Evolutionary conservation across 2,329 filamentous ascomycete species (phyloP).

Genomic region (Aureobasidium zeae): DNA sequence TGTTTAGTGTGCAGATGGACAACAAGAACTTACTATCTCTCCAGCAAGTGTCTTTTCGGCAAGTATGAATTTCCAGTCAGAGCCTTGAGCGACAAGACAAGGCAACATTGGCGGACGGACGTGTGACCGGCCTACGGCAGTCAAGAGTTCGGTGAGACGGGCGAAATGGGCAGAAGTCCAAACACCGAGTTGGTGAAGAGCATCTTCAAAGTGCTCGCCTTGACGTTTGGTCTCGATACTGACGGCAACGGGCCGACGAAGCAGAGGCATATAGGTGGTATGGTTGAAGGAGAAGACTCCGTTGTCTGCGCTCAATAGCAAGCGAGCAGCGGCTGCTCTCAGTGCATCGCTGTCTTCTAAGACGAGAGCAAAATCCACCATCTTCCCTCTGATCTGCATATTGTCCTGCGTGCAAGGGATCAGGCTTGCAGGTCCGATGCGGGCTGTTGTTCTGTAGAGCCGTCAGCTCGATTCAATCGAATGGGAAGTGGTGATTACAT

Average conservation of each 20-base stretch:
- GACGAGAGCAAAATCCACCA: conserved; percentile 13
- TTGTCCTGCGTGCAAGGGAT: conserved; percentile 12
- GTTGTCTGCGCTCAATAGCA: conserved; percentile 8
- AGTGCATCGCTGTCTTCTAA: conserved; percentile 3
- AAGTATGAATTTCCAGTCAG: conserved; percentile 10
- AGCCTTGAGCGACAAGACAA: conserved; percentile 13
- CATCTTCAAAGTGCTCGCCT: conserved; percentile 12
- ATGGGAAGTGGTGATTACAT: conserved; percentile 7
- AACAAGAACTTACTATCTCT: conserved; percentile 10
- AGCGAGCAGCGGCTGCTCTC: conserved; percentile 7
- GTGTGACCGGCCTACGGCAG: not conserved
- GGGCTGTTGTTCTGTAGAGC: conserved; percentile 6
- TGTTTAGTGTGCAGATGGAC: not conserved
- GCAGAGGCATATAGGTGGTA: conserved; percentile 8
- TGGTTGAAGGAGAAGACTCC: conserved; percentile 15
- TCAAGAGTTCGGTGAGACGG: conserved; percentile 8
- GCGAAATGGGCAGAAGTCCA: conserved; percentile 13
- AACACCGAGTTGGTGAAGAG: conserved; percentile 9
- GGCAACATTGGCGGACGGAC: conserved; percentile 11
- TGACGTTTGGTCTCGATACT: conserved; percentile 16
- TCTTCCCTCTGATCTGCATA: conserved; percentile 13
- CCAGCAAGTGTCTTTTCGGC: conserved; percentile 11
- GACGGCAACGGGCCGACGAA: conserved; percentile 11
- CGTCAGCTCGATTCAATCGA: conserved; percentile 5
- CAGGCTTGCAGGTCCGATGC: conserved; percentile 9